Evolutionary conservation across 208 protist genomes (phyloP), one percentile per base, ranked within the genome.

Genomic region (Wallacemonas sp.): DNA sequence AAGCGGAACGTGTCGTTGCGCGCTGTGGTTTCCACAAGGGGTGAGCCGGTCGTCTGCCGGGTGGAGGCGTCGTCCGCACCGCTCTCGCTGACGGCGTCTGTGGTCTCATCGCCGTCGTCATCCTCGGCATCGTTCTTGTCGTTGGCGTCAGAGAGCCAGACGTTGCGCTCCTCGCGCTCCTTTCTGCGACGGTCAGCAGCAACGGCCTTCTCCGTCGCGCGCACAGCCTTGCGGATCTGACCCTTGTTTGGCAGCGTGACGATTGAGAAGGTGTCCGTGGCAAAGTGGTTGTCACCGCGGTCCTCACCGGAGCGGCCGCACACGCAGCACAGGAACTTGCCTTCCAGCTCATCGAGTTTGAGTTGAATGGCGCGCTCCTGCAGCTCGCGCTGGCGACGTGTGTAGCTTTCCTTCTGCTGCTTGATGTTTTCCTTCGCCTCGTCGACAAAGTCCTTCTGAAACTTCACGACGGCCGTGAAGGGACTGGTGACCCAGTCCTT

Each of bases 371-470:
- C 75, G 12, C 88, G 77, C 36, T 91, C 78, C n/a, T 79, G 69
- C 1, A 82, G 38, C 44, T 94, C 85, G 8, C 76, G 78, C 24
- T 74, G 64, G 23, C 73, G 73, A 19, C 77, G 74, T 48, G 84
- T 69, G 29, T 83, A 77, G 48, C 67, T 69, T 30, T 87, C 83
- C 65, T 80, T 80, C 43, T 76, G 72, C 26, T 80, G 70, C 71
- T 83, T 86, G 2, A 91, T 72, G 52, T 68, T 81, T 24, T 88
- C 76, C 11, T 78, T 65, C 5, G 88, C 83, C 43, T 90, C 88
- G 46, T 90, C 85, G 26, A 90, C 85, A 79, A 92, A 94, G 23
- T 89, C 76, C 36, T 94, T 94, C 41, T 92, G 77, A 64, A 92
- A 86, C 1, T 67, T 83, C 29, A 88, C 71, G 17, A 76, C 80